phyloP scores from a whole-genome alignment of 331 rosid genomes.

The Pyracantha coccinea region DNA sequence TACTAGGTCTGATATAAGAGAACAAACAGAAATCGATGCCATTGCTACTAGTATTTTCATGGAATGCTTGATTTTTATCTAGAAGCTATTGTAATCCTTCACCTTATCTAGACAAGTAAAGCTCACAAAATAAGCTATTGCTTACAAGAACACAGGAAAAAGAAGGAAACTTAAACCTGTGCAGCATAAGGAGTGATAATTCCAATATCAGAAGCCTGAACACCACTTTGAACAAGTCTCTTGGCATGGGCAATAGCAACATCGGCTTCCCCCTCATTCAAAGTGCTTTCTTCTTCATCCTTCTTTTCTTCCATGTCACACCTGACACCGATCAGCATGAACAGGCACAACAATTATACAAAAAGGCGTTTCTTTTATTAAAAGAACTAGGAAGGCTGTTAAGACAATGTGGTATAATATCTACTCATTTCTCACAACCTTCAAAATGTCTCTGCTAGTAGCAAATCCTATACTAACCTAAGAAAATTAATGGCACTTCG shows the following conservation, averaged over 20 bases:
- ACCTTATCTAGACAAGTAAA: constrained; percentile 2
- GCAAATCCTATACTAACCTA: background rate
- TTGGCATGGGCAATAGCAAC: constrained; percentile 86
- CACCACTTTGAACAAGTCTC: constrained; percentile 76
- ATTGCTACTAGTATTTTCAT: background rate
- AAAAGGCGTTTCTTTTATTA: background rate
- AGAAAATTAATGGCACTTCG: background rate
- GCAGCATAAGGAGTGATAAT: constrained; percentile 96
- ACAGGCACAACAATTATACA: background rate
- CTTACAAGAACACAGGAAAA: constrained; percentile 5
- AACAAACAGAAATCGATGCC: constrained; percentile 1
- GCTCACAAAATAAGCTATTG: background rate
- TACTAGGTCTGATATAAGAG: background rate
- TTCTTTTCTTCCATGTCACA: constrained; percentile 98
- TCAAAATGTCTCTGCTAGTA: background rate
- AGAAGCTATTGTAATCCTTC: background rate
- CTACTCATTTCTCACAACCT: background rate
- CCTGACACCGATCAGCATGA: constrained; percentile 39
- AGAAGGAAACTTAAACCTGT: constrained; percentile 73
- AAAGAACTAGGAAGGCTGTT: background rate
- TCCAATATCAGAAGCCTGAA: constrained; percentile 91
- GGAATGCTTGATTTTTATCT: background rate
- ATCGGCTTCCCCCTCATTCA: constrained; percentile 93
- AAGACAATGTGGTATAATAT: background rate
- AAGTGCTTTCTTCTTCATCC: constrained; percentile 97